Conservation (phyloP, 2,329 filamentous ascomycete genomes). For the Tolypocladium amazonense region DNA sequence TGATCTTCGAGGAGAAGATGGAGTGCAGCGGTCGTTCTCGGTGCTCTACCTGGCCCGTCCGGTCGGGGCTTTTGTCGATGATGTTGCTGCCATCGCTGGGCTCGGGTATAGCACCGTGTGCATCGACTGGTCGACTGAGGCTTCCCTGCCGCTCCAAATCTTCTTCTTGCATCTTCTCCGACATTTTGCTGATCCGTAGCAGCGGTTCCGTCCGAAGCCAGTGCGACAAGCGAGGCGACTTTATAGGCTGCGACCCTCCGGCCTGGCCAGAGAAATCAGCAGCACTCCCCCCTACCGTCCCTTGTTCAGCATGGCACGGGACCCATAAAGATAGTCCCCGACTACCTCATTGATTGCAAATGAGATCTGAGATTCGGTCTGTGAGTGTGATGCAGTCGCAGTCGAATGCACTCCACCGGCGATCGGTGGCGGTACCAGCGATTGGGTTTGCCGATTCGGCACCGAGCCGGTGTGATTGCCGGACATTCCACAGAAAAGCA, state of each 20-base stretch:
- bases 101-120: neutral
- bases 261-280: neutral
- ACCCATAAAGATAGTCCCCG: neutral
- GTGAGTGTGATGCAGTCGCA: neutral
- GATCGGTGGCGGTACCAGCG: neutral
- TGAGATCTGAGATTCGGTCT: neutral
- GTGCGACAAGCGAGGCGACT: neutral
- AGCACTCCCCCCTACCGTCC: neutral
- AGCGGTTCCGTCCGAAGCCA: neutral
- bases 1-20: conserved; percentile 12
- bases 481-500: neutral
- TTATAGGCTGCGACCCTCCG: neutral
- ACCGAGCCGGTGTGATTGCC: neutral
- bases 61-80: neutral
- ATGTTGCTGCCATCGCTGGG: neutral
- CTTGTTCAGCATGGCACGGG: neutral
- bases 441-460: neutral
- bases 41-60: neutral
- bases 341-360: neutral
- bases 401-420: neutral
- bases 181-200: neutral
- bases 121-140: neutral
- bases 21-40: conserved; percentile 8
- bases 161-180: neutral
- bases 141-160: neutral